A percentile compares a stretch with the other conserved stretches of the same genome.
Evolutionary conservation across 257 asterid species (phyloP).

Genomic region (Solanum clarkiae): DNA sequence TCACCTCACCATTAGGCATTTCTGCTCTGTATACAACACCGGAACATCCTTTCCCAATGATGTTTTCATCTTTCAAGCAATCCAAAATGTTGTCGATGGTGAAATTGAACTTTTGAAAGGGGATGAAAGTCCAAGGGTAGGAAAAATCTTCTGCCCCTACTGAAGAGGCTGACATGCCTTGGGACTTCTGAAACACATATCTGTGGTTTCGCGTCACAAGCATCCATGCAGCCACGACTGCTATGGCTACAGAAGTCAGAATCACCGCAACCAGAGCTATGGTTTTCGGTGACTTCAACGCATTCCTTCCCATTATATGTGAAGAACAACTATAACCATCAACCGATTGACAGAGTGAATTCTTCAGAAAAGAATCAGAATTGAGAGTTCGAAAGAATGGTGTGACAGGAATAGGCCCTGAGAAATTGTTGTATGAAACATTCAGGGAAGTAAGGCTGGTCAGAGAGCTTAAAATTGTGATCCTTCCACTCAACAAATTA

Average conservation of each 20-base stretch:
- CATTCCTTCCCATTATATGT: slow-evolving; percentile 12
- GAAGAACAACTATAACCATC: slow-evolving; percentile 71
- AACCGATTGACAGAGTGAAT: slow-evolving; percentile 61
- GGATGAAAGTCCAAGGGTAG: slow-evolving; percentile 86
- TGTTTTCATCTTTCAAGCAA: slow-evolving; percentile 69
- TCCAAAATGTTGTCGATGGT: slow-evolving; percentile 55
- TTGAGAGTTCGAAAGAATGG: slow-evolving; percentile 68
- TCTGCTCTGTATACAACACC: slow-evolving; percentile 82
- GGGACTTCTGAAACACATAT: slow-evolving; percentile 28
- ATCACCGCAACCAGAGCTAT: slow-evolving; percentile 43
- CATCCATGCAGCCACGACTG: slow-evolving; percentile 42
- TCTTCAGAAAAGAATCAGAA: slow-evolving; percentile 46
- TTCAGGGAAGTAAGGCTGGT: slow-evolving; percentile 74
- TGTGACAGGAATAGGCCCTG: slow-evolving; percentile 78
- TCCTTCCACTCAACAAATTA: slow-evolving; percentile 47
- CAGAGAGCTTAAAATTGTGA: slow-evolving; percentile 42
- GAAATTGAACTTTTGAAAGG: slow-evolving; percentile 73
- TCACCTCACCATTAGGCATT: slow-evolving; percentile 64
- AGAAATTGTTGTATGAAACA: slow-evolving; percentile 64
- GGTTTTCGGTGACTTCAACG: slow-evolving; percentile 40
- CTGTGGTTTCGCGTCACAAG: slow-evolving; percentile 31
- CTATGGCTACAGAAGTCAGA: slow-evolving; percentile 36
- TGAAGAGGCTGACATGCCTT: slow-evolving; percentile 15
- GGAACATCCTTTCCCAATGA: slow-evolving; percentile 81
- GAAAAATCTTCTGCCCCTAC: slow-evolving; percentile 61